These are phyloP conservation scores for Vaucheria bursata DNA, from an alignment of 352 stramenopile genomes.

Conservation along the genomic window DNA sequence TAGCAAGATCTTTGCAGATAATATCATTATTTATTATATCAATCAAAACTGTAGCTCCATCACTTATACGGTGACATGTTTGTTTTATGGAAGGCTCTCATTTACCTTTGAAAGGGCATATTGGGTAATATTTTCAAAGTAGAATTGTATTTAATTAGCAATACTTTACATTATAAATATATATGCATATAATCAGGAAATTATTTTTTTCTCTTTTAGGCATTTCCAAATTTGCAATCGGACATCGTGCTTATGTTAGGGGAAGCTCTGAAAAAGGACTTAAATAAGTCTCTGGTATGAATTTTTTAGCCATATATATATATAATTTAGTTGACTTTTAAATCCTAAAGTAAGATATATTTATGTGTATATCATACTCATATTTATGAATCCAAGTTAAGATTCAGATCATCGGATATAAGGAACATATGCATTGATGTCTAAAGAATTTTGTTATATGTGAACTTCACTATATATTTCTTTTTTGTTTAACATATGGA, in stretches of 20 bases:
- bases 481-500: not conserved
- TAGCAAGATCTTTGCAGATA: no score
- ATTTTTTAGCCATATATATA: not conserved
- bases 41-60: no score
- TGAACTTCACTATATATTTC: not conserved
- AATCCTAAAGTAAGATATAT: not conserved
- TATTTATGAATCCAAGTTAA: not conserved
- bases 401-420: no score
- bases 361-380: not conserved
- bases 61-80: no score
- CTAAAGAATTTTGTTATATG: not conserved
- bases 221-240: not conserved
- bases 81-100: no score
- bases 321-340: not conserved
- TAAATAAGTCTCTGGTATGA: not conserved
- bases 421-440: not conserved
- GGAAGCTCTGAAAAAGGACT: not conserved
- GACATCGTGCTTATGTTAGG: slow-evolving; percentile 4
- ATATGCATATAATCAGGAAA: no score
- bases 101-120: no score
- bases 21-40: no score
- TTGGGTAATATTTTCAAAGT: no score
- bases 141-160: no score
- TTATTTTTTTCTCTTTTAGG: no score
- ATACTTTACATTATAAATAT: no score